Conservation (phyloP, 768 basidiomycete species). For the Lyophyllum atratum region DNA sequence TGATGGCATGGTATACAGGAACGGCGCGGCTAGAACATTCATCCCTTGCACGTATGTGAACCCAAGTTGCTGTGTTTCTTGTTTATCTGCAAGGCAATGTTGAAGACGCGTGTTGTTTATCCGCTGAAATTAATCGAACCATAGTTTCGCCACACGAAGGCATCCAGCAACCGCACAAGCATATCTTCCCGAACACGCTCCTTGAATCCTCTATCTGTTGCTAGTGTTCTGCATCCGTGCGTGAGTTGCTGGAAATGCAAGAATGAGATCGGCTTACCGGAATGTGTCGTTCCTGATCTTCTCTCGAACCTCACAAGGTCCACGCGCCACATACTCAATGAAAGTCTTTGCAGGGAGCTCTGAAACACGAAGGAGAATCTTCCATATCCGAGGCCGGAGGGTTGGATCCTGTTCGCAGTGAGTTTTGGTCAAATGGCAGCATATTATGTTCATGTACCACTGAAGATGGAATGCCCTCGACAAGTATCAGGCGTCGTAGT, state of each 20-base stretch:
- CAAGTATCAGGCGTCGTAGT: slow-evolving; percentile 82
- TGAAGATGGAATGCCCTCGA: slow-evolving; percentile 85
- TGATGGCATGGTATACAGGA: slow-evolving; percentile 95
- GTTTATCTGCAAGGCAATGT: slow-evolving; percentile 52
- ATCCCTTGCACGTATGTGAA: slow-evolving; percentile 99
- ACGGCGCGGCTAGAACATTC: slow-evolving; percentile 98
- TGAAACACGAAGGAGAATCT: slow-evolving; percentile 83
- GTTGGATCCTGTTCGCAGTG: slow-evolving; percentile 57
- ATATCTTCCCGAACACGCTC: slow-evolving; percentile 96
- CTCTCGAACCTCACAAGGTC: slow-evolving; percentile 85
- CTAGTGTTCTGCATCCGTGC: slow-evolving; percentile 65
- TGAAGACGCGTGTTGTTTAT: background rate
- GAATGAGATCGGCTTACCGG: slow-evolving; percentile 48
- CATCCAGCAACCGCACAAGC: slow-evolving; percentile 94
- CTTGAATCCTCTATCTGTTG: slow-evolving; percentile 97
- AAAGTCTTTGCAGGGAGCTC: slow-evolving; percentile 77
- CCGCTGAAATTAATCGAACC: slow-evolving; percentile 44
- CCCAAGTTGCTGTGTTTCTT: slow-evolving; percentile 75
- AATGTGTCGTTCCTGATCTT: slow-evolving; percentile 98
- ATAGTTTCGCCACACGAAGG: slow-evolving; percentile 95
- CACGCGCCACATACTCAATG: slow-evolving; percentile 76
- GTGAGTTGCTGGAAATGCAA: background rate
- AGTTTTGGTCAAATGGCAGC: background rate
- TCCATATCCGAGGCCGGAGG: slow-evolving; percentile 93
- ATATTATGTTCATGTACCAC: slow-evolving; percentile 47